These are phyloP conservation scores for Rhinocladiella similis DNA, from an alignment of 2,329 filamentous ascomycete species.

Conservation along the genomic window DNA sequence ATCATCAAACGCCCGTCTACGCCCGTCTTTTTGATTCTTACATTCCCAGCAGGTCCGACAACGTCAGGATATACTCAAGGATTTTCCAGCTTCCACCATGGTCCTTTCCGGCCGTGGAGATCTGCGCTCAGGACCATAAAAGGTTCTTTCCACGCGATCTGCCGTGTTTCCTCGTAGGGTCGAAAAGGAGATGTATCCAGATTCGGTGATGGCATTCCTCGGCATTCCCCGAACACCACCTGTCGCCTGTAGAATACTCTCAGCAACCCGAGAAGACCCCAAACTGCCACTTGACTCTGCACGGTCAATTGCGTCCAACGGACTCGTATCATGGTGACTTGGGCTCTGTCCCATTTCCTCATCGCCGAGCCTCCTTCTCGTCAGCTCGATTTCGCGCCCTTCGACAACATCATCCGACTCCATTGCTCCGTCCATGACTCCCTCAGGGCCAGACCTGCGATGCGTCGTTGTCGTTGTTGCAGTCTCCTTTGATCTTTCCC, in stretches of 20 bases:
- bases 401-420: background rate
- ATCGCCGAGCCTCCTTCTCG: background rate
- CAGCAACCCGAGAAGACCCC: too few species aligned
- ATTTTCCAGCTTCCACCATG: background rate
- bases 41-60: too few species aligned
- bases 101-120: background rate
- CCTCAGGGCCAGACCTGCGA: background rate
- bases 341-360: background rate
- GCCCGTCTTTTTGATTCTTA: too few species aligned
- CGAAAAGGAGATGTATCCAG: too few species aligned
- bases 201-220: too few species aligned
- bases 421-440: background rate
- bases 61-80: background rate
- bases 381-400: background rate
- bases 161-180: too few species aligned
- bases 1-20: too few species aligned
- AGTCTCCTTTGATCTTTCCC: background rate
- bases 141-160: too few species aligned
- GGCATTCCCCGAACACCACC: too few species aligned
- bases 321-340: background rate
- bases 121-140: background rate
- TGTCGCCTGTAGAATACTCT: too few species aligned
- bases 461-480: background rate
- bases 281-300: background rate
- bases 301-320: too few species aligned